Conservation (phyloP, 2,329 filamentous ascomycete genomes). For the Drechslerella dactyloides region DNA sequence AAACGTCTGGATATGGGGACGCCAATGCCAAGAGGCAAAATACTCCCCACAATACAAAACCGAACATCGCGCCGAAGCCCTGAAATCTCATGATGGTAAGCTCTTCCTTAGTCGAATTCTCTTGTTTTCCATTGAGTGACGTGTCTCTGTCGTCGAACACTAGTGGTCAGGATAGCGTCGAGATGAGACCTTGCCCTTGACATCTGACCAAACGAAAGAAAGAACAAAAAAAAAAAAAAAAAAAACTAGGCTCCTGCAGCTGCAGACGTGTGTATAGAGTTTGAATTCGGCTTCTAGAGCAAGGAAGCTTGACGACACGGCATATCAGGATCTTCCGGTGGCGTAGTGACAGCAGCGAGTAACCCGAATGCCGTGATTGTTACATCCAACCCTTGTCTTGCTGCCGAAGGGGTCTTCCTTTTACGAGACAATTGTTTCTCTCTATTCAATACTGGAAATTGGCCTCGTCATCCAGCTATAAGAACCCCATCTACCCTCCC, state of each 20-base stretch:
- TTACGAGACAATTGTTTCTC: neutral
- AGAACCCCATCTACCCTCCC: neutral
- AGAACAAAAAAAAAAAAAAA: too few species aligned
- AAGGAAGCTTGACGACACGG: neutral
- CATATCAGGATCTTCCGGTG: neutral
- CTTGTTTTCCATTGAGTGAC: neutral
- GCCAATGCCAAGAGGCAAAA: neutral
- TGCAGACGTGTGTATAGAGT: neutral
- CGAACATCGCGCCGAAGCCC: constrained; percentile 4
- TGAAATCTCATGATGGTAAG: constrained; percentile 3
- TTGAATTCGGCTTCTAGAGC: neutral
- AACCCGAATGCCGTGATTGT: neutral
- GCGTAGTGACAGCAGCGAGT: neutral
- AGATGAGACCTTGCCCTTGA: too few species aligned
- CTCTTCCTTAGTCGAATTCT: neutral
- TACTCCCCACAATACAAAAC: neutral
- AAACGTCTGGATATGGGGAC: neutral
- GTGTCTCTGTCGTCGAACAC: neutral
- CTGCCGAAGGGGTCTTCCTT: neutral
- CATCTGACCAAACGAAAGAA: neutral
- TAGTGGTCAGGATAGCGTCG: neutral
- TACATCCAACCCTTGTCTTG: neutral
- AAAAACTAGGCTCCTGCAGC: neutral
- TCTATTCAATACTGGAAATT: neutral
- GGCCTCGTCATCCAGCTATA: neutral